Percentiles rank a stretch among this genome's conserved stretches.
These are phyloP conservation scores for Ciborinia camelliae DNA, from an alignment of 2,329 filamentous ascomycete species.

Conservation along the genomic window DNA sequence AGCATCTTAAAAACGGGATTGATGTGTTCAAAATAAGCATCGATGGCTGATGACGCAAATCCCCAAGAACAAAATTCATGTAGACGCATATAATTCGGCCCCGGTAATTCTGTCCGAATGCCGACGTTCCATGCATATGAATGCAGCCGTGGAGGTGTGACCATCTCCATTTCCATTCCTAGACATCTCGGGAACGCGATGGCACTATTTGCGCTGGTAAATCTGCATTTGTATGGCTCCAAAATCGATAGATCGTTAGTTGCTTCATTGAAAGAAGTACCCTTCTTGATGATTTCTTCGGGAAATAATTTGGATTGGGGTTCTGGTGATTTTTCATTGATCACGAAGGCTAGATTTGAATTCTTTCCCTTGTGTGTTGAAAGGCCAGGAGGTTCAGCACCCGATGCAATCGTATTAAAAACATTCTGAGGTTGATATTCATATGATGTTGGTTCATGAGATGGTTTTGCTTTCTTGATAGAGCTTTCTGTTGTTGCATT, in stretches of 20 bases:
- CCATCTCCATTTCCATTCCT: constrained; percentile 36
- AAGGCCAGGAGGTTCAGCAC: background rate
- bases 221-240: constrained; percentile 21
- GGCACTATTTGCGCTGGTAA: constrained; percentile 35
- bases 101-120: constrained; percentile 29
- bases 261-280: background rate
- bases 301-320: background rate
- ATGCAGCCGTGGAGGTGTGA: constrained; percentile 39
- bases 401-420: background rate
- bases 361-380: background rate
- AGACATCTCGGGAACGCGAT: constrained; percentile 38
- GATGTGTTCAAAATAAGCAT: constrained; percentile 35
- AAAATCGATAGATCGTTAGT: constrained; percentile 13
- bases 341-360: background rate
- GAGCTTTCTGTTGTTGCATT: constrained; percentile 3
- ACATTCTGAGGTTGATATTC: background rate
- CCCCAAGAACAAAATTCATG: constrained; percentile 16
- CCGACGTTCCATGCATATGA: constrained; percentile 41
- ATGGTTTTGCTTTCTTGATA: constrained; percentile 2
- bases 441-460: background rate
- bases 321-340: background rate
- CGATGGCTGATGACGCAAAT: constrained; percentile 30
- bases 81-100: constrained; percentile 18
- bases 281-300: constrained; percentile 16
- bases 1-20: constrained; percentile 39